A percentile compares a stretch with the other conserved stretches of the same genome.
phyloP scores from a whole-genome alignment of 805 yeast species.

The Cyberlindnera xylosilytica region DNA sequence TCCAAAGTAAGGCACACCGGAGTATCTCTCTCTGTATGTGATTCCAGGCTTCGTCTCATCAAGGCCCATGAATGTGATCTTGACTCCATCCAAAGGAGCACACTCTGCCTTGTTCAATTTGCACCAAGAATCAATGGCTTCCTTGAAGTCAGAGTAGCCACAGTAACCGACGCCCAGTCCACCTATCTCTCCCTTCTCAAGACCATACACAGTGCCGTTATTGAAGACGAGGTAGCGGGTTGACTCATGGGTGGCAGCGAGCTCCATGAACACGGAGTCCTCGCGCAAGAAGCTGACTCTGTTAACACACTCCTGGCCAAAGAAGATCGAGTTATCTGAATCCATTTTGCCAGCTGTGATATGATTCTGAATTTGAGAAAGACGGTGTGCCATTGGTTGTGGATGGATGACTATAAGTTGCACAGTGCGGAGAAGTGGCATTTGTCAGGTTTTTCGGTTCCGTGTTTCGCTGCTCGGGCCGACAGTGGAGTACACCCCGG shows the following conservation, averaged over 20 bases:
- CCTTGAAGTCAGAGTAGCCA: slow-evolving; percentile 14
- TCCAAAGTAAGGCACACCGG: slow-evolving; percentile 63
- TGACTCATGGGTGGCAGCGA: slow-evolving; percentile 37
- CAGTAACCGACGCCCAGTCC: no score
- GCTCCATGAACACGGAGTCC: slow-evolving; percentile 43
- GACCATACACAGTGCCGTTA: slow-evolving; percentile 26
- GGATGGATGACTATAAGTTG: no score
- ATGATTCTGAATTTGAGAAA: slow-evolving; percentile 4
- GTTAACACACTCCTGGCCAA: slow-evolving; percentile 52
- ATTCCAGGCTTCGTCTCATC: slow-evolving; percentile 38
- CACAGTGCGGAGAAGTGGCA: neutral
- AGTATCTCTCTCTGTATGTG: slow-evolving; percentile 40
- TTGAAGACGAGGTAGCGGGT: slow-evolving; percentile 40
- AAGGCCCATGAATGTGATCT: slow-evolving; percentile 47
- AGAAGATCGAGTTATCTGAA: slow-evolving; percentile 24
- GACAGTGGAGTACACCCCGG: neutral
- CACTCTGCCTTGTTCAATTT: slow-evolving; percentile 9
- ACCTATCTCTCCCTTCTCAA: no score
- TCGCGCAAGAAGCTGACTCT: slow-evolving; percentile 57
- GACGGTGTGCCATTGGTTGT: slow-evolving; percentile 2
- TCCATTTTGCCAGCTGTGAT: neutral
- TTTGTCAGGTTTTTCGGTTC: neutral
- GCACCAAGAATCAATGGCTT: slow-evolving; percentile 16
- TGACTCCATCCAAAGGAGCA: slow-evolving; percentile 32
- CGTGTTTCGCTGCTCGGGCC: no score